Evolutionary conservation across 2,329 filamentous ascomycete genomes (phyloP).

Genomic region (Verticillium nonalfalfae): DNA sequence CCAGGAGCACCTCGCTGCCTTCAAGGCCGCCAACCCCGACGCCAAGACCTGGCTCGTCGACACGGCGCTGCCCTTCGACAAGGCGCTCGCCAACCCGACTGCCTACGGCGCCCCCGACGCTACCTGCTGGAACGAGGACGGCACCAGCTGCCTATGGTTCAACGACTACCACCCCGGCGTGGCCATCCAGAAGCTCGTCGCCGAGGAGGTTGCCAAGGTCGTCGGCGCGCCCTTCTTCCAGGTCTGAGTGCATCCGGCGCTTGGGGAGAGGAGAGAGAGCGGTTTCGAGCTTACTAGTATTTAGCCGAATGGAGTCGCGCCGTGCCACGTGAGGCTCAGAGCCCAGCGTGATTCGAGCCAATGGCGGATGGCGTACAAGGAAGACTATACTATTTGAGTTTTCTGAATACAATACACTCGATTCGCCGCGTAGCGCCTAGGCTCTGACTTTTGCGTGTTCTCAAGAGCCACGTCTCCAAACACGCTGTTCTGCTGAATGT

Average conservation of each 20-base stretch:
- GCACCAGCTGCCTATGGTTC: conserved; percentile 37
- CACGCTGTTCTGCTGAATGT: no score
- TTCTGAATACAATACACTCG: no score
- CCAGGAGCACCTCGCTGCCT: conserved; percentile 18
- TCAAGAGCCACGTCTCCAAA: no score
- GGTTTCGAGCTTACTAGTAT: background rate
- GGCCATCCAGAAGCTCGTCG: conserved; percentile 32
- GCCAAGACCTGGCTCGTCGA: conserved; percentile 29
- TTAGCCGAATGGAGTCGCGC: background rate
- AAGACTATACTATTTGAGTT: no score
- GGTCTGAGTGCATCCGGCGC: background rate
- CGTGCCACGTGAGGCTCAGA: background rate
- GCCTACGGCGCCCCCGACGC: conserved; percentile 34
- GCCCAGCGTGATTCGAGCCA: background rate
- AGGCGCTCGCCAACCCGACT: conserved; percentile 31
- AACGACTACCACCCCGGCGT: conserved; percentile 35
- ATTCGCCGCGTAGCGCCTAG: no score
- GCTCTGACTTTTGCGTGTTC: no score
- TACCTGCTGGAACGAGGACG: conserved; percentile 32
- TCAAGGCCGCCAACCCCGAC: conserved; percentile 25
- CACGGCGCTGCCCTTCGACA: conserved; percentile 32
- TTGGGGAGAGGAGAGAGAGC: background rate
- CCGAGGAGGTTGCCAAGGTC: conserved; percentile 23
- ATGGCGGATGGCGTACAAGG: no score
- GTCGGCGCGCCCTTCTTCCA: conserved; percentile 10